phyloP scores from a whole-genome alignment of 768 basidiomycete genomes.

The Pisolithus sp. region DNA sequence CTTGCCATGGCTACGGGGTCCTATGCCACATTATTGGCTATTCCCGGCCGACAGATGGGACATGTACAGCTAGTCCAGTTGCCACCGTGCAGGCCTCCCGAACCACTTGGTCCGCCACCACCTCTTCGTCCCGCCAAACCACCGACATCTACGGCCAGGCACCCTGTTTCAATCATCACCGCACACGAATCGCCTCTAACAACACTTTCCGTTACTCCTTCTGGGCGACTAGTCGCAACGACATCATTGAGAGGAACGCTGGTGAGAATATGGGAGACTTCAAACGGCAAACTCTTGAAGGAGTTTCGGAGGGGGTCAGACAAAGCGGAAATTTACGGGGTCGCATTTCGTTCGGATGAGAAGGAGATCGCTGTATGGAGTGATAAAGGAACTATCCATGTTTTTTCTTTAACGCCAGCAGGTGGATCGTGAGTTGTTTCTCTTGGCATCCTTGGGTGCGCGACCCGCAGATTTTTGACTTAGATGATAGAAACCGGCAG shows the following conservation, averaged over 20 bases:
- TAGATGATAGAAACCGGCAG: slow-evolving; percentile 64
- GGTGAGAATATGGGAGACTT: slow-evolving; percentile 79
- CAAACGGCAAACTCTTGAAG: slow-evolving; percentile 62
- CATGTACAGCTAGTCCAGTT: slow-evolving; percentile 86
- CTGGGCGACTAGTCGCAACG: slow-evolving; percentile 76
- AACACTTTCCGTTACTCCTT: slow-evolving; percentile 69
- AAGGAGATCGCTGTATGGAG: slow-evolving; percentile 87
- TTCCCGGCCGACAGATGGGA: slow-evolving; percentile 80
- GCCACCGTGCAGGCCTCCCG: slow-evolving; percentile 66
- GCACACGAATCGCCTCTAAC: slow-evolving; percentile 79
- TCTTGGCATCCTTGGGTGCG: slow-evolving; percentile 1
- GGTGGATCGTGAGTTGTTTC: slow-evolving; percentile 53
- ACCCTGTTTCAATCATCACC: slow-evolving; percentile 72
- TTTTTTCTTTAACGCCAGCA: slow-evolving; percentile 69
- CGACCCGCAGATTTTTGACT: slow-evolving; percentile 4
- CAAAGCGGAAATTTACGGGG: slow-evolving; percentile 86
- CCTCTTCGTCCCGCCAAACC: slow-evolving; percentile 48
- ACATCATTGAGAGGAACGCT: slow-evolving; percentile 81
- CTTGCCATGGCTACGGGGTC: slow-evolving; percentile 74
- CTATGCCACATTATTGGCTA: slow-evolving; percentile 74
- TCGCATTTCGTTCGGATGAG: slow-evolving; percentile 83
- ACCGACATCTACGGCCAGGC: slow-evolving; percentile 50
- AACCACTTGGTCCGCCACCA: slow-evolving; percentile 49
- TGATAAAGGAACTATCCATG: slow-evolving; percentile 91
- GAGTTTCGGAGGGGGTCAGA: slow-evolving; percentile 85